Conservation (phyloP, 2,329 filamentous ascomycete species). For the Aspergillus sp. region DNA sequence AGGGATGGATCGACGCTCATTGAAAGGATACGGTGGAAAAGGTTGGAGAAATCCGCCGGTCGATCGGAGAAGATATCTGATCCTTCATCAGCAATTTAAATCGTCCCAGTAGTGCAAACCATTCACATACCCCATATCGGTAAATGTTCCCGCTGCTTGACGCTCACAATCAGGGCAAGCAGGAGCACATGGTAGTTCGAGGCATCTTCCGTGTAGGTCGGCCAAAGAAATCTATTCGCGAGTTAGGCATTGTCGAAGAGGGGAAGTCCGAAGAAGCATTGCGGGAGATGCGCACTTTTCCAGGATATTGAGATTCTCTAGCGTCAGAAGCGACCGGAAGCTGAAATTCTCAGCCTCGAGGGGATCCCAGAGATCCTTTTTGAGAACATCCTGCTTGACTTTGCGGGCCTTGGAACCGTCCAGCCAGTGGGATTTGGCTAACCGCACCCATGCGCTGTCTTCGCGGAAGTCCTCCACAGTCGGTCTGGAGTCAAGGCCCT, state of each 20-base stretch:
- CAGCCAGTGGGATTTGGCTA: constrained; percentile 86
- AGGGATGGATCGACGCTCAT: constrained; percentile 76
- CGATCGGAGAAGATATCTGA: constrained; percentile 74
- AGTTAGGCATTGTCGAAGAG: constrained; percentile 21
- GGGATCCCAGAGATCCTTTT: constrained; percentile 84
- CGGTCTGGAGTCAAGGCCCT: constrained; percentile 45
- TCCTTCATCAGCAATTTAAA: constrained; percentile 32
- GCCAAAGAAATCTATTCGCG: constrained; percentile 80
- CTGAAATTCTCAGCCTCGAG: constrained; percentile 80
- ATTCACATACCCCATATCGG: constrained; percentile 76
- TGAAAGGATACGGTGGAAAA: constrained; percentile 87
- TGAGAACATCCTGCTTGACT: constrained; percentile 79
- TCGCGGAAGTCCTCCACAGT: constrained; percentile 47
- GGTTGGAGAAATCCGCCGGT: constrained; percentile 77
- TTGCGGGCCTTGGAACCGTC: constrained; percentile 69
- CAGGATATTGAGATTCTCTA: constrained; percentile 88
- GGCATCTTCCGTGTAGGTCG: constrained; percentile 81
- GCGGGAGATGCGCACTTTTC: constrained; percentile 63
- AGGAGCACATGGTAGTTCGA: constrained; percentile 91
- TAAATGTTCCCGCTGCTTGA: constrained; percentile 83
- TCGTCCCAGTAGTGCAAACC: background rate
- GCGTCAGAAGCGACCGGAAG: constrained; percentile 72
- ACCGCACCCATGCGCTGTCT: constrained; percentile 57
- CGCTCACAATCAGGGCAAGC: constrained; percentile 80
- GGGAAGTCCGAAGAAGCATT: background rate